These are phyloP conservation scores for Myriosclerotinia duriaeana DNA, from an alignment of 2,329 filamentous ascomycete genomes.

Conservation along the genomic window DNA sequence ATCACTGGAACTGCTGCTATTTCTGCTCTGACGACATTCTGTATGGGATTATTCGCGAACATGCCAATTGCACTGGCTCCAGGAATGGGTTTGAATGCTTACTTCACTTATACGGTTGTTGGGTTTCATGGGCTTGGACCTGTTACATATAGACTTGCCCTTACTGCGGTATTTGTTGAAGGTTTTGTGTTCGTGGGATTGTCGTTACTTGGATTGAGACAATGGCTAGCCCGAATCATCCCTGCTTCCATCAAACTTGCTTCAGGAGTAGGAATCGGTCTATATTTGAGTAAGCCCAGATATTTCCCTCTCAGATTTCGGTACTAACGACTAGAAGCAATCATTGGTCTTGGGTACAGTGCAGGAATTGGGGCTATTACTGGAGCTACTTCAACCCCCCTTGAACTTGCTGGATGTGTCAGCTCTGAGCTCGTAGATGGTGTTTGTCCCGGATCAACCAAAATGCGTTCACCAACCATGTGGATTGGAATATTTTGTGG, in stretches of 20 bases:
- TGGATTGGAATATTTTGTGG: slow-evolving; percentile 90
- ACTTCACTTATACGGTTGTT: slow-evolving; percentile 77
- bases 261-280: slow-evolving; percentile 79
- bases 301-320: background rate
- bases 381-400: slow-evolving; percentile 64
- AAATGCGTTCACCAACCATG: slow-evolving; percentile 81
- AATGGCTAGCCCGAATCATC: slow-evolving; percentile 86
- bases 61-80: slow-evolving; percentile 69
- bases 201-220: slow-evolving; percentile 76
- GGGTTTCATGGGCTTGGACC: slow-evolving; percentile 71
- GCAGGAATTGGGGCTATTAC: slow-evolving; percentile 79
- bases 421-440: slow-evolving; percentile 45
- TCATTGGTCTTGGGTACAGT: slow-evolving; percentile 75
- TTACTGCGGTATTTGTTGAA: slow-evolving; percentile 86
- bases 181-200: slow-evolving; percentile 81
- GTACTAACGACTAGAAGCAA: slow-evolving; percentile 40
- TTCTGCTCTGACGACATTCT: slow-evolving; percentile 74
- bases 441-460: slow-evolving; percentile 58
- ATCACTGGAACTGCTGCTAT: slow-evolving; percentile 86
- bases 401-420: slow-evolving; percentile 65
- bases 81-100: slow-evolving; percentile 87
- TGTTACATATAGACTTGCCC: slow-evolving; percentile 71
- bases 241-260: slow-evolving; percentile 84
- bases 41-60: slow-evolving; percentile 80
- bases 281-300: slow-evolving; percentile 54